Evolutionary conservation across 805 yeast genomes (phyloP).

Genomic region (Maudiozyma serrabonitensis): DNA sequence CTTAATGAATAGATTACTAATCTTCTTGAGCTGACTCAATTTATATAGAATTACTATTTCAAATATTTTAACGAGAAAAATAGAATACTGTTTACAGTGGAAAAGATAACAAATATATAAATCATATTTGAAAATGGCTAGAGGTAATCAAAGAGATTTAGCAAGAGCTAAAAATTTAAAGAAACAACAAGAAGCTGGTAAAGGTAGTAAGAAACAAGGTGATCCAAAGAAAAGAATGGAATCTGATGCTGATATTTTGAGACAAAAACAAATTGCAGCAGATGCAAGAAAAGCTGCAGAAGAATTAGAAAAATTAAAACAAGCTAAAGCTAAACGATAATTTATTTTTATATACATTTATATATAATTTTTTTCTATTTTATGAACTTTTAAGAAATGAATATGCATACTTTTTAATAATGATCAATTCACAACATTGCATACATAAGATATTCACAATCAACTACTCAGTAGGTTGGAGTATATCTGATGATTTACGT

Average conservation of each 20-base stretch:
- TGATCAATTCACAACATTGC: too few relatives aligned
- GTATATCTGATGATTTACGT: background rate
- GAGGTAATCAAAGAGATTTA: constrained; percentile 94
- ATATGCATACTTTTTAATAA: background rate
- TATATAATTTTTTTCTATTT: background rate
- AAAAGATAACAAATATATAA: too few relatives aligned
- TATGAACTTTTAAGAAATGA: background rate
- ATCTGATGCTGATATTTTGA: constrained; percentile 79
- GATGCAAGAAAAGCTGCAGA: constrained; percentile 29
- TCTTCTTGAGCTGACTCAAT: too few relatives aligned
- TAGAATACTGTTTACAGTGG: too few relatives aligned
- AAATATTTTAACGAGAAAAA: too few relatives aligned
- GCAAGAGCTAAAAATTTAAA: constrained; percentile 84
- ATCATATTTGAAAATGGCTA: constrained; percentile 46
- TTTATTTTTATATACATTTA: background rate
- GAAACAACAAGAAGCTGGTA: constrained; percentile 58
- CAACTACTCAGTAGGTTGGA: too few relatives aligned
- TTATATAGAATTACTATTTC: too few relatives aligned
- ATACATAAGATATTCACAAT: too few relatives aligned
- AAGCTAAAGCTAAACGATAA: constrained; percentile 8
- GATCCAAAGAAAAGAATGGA: constrained; percentile 83
- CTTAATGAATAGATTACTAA: too few relatives aligned
- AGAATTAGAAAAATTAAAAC: constrained; percentile 15
- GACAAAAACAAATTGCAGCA: constrained; percentile 71
- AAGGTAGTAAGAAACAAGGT: constrained; percentile 57